Evolutionary conservation across 768 basidiomycete genomes (phyloP).

Genomic region (Serendipita sp.): DNA sequence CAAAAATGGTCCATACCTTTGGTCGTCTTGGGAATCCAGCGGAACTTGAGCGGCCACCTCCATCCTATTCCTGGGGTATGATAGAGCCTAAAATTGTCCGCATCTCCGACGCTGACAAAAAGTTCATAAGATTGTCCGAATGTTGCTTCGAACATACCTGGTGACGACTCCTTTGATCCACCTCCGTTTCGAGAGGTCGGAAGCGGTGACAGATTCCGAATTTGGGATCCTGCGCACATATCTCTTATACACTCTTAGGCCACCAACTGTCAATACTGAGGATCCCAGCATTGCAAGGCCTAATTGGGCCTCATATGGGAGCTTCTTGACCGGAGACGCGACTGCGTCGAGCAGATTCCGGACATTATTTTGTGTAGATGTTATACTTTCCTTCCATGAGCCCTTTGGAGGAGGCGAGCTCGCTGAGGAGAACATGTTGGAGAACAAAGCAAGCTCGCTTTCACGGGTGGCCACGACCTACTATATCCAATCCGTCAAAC

Average conservation of each 20-base stretch:
- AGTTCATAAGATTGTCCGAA: not conserved
- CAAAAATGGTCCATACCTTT: constrained; percentile 30
- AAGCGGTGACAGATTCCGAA: constrained; percentile 36
- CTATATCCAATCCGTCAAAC: too few species aligned
- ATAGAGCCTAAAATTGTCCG: constrained; percentile 75
- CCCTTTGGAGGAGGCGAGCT: not conserved
- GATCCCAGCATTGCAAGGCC: constrained; percentile 11
- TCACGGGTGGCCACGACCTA: not conserved
- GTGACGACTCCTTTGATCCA: constrained; percentile 75
- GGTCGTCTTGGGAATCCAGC: constrained; percentile 36
- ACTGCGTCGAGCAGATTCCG: not conserved
- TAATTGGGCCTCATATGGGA: not conserved
- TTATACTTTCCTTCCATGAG: not conserved
- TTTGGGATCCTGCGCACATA: constrained; percentile 19
- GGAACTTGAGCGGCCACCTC: constrained; percentile 54
- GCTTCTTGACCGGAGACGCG: not conserved
- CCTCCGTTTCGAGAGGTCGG: constrained; percentile 35
- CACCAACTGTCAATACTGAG: constrained; percentile 14
- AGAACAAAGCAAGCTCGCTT: not conserved
- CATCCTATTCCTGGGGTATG: constrained; percentile 65
- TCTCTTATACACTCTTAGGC: constrained; percentile 8
- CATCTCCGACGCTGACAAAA: constrained; percentile 53
- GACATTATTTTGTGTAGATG: not conserved
- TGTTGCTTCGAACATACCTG: constrained; percentile 27
- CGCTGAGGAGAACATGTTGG: not conserved